A percentile compares a stretch with the other conserved stretches of the same genome.
These are phyloP conservation scores for Monilinia vaccinii-corymbosi DNA, from an alignment of 2,329 filamentous ascomycete genomes.

Conservation along the genomic window DNA sequence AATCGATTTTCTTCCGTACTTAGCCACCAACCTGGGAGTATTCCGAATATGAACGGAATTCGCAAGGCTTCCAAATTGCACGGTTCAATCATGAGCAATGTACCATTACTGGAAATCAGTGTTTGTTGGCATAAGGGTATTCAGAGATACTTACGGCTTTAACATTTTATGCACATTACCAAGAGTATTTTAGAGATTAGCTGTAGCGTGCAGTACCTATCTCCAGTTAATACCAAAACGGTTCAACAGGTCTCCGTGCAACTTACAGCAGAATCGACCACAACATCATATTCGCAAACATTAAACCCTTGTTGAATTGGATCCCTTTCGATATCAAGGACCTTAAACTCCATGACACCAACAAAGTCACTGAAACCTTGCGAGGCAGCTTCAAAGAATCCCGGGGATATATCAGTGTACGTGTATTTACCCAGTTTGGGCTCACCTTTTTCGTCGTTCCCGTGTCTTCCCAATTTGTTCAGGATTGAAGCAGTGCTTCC, in stretches of 20 bases:
- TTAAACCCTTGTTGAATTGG: neutral
- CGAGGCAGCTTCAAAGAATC: neutral
- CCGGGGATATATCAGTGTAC: neutral
- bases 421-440: neutral
- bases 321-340: neutral
- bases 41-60: slow-evolving; percentile 23
- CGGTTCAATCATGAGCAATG: neutral
- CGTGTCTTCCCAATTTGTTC: neutral
- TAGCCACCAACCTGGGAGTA: slow-evolving; percentile 33
- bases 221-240: too few relatives aligned
- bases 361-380: neutral
- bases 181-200: neutral
- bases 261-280: neutral
- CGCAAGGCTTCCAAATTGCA: neutral
- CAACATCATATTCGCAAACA: neutral
- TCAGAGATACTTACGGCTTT: neutral
- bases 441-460: neutral
- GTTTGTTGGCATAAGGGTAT: too few relatives aligned
- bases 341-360: neutral
- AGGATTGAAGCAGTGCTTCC: slow-evolving; percentile 4
- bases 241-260: too few relatives aligned
- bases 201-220: neutral
- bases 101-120: neutral
- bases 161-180: neutral
- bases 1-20: slow-evolving; percentile 13